Percentiles rank a stretch among this genome's conserved stretches.
Evolutionary conservation across 2,329 filamentous ascomycete species (phyloP).

Genomic region (Arachnopeziza araneosa): DNA sequence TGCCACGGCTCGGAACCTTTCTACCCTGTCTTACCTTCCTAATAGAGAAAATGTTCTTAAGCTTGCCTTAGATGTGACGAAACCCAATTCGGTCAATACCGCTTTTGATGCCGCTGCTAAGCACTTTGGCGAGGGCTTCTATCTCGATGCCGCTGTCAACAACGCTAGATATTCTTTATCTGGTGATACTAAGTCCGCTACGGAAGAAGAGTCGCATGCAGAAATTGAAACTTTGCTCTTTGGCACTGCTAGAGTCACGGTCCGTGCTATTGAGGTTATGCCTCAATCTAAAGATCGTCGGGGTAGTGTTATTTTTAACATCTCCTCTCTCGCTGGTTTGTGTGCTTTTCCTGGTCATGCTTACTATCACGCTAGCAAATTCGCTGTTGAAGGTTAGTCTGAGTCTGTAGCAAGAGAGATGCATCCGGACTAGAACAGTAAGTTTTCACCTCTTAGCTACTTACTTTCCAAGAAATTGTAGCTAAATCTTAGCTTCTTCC

Average conservation of each 20-base stretch:
- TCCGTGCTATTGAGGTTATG: slow-evolving; percentile 34
- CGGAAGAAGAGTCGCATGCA: slow-evolving; percentile 30
- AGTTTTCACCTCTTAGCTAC: background rate
- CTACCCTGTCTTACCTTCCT: slow-evolving; percentile 36
- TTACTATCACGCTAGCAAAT: slow-evolving; percentile 38
- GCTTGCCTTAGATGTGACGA: slow-evolving; percentile 44
- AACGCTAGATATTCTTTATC: slow-evolving; percentile 53
- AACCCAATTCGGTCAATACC: slow-evolving; percentile 28
- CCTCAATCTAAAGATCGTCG: slow-evolving; percentile 31
- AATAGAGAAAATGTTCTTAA: slow-evolving; percentile 36
- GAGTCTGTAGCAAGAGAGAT: slow-evolving; percentile 34
- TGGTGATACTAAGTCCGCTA: slow-evolving; percentile 45
- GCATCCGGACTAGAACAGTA: slow-evolving; percentile 33
- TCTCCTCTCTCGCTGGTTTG: slow-evolving; percentile 36
- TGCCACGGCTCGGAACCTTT: slow-evolving; percentile 42
- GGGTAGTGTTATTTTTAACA: slow-evolving; percentile 36
- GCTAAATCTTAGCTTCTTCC: too few relatives aligned
- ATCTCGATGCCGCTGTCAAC: slow-evolving; percentile 56
- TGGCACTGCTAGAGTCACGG: slow-evolving; percentile 36
- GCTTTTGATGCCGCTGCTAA: slow-evolving; percentile 32
- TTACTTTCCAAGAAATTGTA: background rate
- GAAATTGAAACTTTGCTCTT: slow-evolving; percentile 41
- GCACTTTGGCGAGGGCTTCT: slow-evolving; percentile 40
- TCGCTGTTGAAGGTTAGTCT: slow-evolving; percentile 36
- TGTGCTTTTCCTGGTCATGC: slow-evolving; percentile 33